These are phyloP conservation scores for Cudoniella acicularis DNA, from an alignment of 495 filamentous ascomycete genomes.

Conservation along the genomic window DNA sequence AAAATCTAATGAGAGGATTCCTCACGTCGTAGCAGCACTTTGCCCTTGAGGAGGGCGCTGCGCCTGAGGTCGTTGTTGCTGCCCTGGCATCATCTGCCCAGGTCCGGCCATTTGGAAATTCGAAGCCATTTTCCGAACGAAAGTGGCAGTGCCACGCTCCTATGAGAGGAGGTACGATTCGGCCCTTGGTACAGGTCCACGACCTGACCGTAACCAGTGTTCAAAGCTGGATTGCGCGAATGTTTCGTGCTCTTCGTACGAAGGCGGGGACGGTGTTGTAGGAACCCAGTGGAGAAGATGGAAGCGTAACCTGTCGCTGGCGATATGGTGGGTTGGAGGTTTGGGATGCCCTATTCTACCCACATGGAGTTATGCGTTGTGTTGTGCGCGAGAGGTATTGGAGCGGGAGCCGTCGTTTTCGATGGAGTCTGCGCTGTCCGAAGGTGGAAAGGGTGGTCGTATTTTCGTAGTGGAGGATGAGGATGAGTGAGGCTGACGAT, in stretches of 20 bases:
- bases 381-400: conserved; percentile 14
- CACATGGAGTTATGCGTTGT: conserved; percentile 23
- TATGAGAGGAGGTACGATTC: conserved; percentile 13
- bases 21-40: neutral
- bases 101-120: conserved; percentile 25
- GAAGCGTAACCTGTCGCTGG: conserved; percentile 10
- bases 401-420: conserved; percentile 16
- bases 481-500: too few species aligned
- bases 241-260: neutral
- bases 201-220: conserved; percentile 9
- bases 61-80: conserved; percentile 15
- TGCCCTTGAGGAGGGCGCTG: conserved; percentile 16
- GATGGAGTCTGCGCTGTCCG: conserved; percentile 11
- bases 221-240: neutral
- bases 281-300: neutral
- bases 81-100: conserved; percentile 22
- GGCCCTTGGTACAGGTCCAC: conserved; percentile 8
- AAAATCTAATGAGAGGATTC: too few species aligned
- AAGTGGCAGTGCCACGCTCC: conserved; percentile 23
- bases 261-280: neutral
- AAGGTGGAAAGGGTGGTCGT: conserved; percentile 1
- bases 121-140: conserved; percentile 18
- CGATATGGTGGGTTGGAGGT: conserved; percentile 18
- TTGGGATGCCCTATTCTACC: conserved; percentile 13
- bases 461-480: conserved; percentile 4